Evolutionary conservation across 192 early-diverging fungal genomes (phyloP).

Genomic region (Mortierella hygrophila): DNA sequence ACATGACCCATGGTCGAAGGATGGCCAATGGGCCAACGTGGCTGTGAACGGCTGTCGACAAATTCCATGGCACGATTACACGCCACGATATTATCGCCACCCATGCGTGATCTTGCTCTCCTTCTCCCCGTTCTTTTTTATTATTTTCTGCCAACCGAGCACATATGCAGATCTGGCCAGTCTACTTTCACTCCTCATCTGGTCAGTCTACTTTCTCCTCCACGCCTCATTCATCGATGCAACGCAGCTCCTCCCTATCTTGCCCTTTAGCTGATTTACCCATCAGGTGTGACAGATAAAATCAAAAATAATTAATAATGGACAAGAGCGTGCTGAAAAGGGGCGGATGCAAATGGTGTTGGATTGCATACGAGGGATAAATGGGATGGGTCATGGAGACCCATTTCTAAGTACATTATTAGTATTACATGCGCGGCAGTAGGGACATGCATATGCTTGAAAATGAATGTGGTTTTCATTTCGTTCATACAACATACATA

Average conservation of each 20-base stretch:
- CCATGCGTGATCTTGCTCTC: not conserved
- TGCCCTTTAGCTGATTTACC: not conserved
- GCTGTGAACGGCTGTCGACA: not conserved
- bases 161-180: not conserved
- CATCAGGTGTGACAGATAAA: conserved; percentile 6
- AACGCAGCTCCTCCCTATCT: not conserved
- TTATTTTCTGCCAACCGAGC: not conserved
- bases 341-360: not conserved
- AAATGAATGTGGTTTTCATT: too few species aligned
- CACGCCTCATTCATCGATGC: not conserved
- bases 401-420: too few species aligned
- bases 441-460: too few species aligned
- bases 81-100: not conserved
- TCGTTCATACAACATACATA: too few species aligned
- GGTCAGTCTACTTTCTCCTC: not conserved
- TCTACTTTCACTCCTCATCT: not conserved
- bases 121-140: not conserved
- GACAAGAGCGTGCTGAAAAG: not conserved
- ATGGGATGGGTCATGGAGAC: not conserved
- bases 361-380: not conserved
- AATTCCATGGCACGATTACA: not conserved
- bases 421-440: too few species aligned
- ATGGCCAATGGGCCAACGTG: not conserved
- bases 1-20: not conserved
- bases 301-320: too few species aligned